Evolutionary conservation across 495 filamentous ascomycete genomes (phyloP), one percentile per base, ranked within the genome.

Genomic region (Aspergillus kassunensis): DNA sequence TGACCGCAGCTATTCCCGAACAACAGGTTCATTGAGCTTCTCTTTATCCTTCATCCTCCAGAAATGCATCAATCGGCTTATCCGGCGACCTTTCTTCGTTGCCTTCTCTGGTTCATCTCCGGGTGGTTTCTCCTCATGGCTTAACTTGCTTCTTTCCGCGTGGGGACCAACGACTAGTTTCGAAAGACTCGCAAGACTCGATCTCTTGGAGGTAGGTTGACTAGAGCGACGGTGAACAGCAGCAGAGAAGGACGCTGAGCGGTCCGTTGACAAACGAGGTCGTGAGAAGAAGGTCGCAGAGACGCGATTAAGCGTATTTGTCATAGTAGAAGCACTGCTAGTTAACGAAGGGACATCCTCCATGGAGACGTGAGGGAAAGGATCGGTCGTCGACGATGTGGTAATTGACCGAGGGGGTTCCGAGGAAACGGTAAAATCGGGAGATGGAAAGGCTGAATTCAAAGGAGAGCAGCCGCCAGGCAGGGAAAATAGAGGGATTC

Each of bases 261-360:
- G 80, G 45, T 86, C 85, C 15, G 77, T 76, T 7, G 75, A 77
- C 11, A 73, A 57, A 33, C 71, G 73, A 49, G 62, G 69, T 19
- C 68, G 71, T 30, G 68, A 59, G 42, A 77, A 71, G 54, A 76
- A 75, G 6, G 66, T 72, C 19, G 69, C 68, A 16, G 73, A 75
- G 45, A 81, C 63, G 13, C 76, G 74, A 54, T 70, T 57, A 62
- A 75, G 56, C 54, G 72, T 62, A 48, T 85, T 84, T 3, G 89
- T 89, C 82, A 84, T 88, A 12, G 89, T 91, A 1, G 91, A 96
- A 57, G 89, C 82, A 63, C 87, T 91, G 67, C 87, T 91, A 15
- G 86, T 91, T 24, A 96, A 68, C 25, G 90, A 95, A 6, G 91
- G 91, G 10, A 92, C 87, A 68, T 91, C 89, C 50, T 95, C 90